A percentile compares a stretch with the other conserved stretches of the same genome.
Conservation (phyloP, 1,284 basidiomycete species). For the Porogramme epimiltina region DNA sequence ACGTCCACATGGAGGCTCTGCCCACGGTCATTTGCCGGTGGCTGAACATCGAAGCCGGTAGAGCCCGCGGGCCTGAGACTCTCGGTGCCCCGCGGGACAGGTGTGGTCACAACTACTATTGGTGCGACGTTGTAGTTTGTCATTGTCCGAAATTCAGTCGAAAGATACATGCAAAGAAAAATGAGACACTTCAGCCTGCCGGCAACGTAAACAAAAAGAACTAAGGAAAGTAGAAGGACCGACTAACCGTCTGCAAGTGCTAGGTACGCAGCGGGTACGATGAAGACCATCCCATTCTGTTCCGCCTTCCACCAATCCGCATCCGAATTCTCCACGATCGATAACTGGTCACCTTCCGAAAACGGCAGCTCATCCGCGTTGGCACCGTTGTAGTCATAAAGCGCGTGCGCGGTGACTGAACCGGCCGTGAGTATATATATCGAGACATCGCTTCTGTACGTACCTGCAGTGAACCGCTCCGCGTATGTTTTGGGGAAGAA, state of each 20-base stretch:
- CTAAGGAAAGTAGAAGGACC: slow-evolving; percentile 43
- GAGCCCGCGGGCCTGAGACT: slow-evolving; percentile 1
- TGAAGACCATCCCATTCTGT: slow-evolving; percentile 78
- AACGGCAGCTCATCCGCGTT: slow-evolving; percentile 84
- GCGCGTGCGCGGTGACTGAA: slow-evolving; percentile 69
- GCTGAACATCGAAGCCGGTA: slow-evolving; percentile 1
- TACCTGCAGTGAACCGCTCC: slow-evolving; percentile 68
- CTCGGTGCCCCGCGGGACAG: background rate
- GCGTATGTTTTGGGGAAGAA: slow-evolving; percentile 94
- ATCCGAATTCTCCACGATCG: slow-evolving; percentile 80
- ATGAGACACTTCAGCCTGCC: slow-evolving; percentile 72
- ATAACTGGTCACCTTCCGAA: slow-evolving; percentile 73
- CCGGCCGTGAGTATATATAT: slow-evolving; percentile 16
- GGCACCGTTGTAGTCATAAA: slow-evolving; percentile 75
- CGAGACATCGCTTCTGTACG: slow-evolving; percentile 31
- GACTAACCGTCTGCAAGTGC: slow-evolving; percentile 88
- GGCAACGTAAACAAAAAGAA: slow-evolving; percentile 58
- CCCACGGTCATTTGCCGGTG: background rate
- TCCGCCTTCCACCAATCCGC: slow-evolving; percentile 95
- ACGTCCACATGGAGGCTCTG: background rate
- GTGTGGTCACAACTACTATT: slow-evolving; percentile 10
- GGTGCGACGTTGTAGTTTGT: slow-evolving; percentile 13
- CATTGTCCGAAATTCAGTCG: slow-evolving; percentile 30
- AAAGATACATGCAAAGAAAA: slow-evolving; percentile 47
- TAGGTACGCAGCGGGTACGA: slow-evolving; percentile 89